Percentiles rank a stretch among this genome's conserved stretches.
These are phyloP conservation scores for Melaleuca quinquenervia DNA, from an alignment of 345 rosid species.

Conservation along the genomic window DNA sequence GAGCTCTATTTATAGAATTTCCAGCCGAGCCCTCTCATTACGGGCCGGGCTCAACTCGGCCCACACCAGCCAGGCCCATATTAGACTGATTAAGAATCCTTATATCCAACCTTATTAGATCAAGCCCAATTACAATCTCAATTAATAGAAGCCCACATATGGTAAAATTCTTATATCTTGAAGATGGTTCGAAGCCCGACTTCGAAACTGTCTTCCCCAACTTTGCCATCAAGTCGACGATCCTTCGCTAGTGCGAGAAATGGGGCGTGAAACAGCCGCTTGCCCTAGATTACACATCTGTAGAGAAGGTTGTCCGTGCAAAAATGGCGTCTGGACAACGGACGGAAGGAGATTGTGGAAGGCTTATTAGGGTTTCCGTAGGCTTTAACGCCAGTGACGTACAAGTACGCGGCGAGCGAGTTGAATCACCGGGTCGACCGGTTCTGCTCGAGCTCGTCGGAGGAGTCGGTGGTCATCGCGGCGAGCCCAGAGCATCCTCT, in stretches of 20 bases:
- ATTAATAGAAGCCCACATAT: too few species aligned
- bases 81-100: too few species aligned
- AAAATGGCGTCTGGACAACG: constrained; percentile 14
- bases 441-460: constrained; percentile 41
- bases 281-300: constrained; percentile 32
- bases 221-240: constrained; percentile 48
- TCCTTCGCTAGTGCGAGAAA: constrained; percentile 48
- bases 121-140: too few species aligned
- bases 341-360: neutral
- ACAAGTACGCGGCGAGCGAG: constrained; percentile 49
- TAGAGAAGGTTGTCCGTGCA: constrained; percentile 30
- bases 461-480: constrained; percentile 42
- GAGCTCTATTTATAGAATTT: too few species aligned
- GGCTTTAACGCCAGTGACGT: constrained; percentile 18
- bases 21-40: too few species aligned
- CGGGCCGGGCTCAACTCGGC: too few species aligned
- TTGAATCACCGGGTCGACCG: constrained; percentile 19
- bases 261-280: constrained; percentile 19
- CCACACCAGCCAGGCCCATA: too few species aligned
- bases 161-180: too few species aligned
- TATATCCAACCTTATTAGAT: too few species aligned
- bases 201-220: constrained; percentile 62
- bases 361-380: constrained; percentile 36
- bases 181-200: constrained; percentile 41
- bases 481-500: constrained; percentile 53